phyloP scores from a whole-genome alignment of 495 filamentous ascomycete species.

The Penicillium daleae region DNA sequence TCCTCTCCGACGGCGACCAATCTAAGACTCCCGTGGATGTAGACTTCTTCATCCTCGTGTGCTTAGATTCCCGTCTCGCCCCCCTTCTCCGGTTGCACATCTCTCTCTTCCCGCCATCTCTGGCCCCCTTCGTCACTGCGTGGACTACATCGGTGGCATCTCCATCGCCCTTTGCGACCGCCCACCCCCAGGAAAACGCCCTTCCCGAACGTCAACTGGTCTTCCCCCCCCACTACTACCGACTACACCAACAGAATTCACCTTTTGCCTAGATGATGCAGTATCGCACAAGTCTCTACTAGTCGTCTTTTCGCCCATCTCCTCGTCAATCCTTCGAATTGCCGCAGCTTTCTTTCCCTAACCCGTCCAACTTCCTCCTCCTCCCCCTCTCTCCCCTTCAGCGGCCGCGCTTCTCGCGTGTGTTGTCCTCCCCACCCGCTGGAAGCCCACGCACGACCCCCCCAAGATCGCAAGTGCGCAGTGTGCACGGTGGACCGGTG shows the following conservation, averaged over 20 bases:
- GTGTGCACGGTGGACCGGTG: slow-evolving; percentile 31
- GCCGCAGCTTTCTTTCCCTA: slow-evolving; percentile 16
- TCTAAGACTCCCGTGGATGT: slow-evolving; percentile 5
- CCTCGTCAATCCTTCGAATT: slow-evolving; percentile 26
- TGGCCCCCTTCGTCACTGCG: neutral
- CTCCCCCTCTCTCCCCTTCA: slow-evolving; percentile 18
- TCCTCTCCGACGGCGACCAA: slow-evolving; percentile 4
- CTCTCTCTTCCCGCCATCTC: slow-evolving; percentile 1
- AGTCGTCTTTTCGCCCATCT: slow-evolving; percentile 21
- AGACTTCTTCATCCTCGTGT: neutral
- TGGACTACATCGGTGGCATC: slow-evolving; percentile 14
- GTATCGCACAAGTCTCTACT: slow-evolving; percentile 26
- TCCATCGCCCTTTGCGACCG: slow-evolving; percentile 10
- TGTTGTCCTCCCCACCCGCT: slow-evolving; percentile 36
- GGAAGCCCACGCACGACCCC: slow-evolving; percentile 26
- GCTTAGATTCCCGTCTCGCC: slow-evolving; percentile 6
- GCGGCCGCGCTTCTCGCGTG: slow-evolving; percentile 38
- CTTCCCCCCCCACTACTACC: neutral
- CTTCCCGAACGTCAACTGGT: slow-evolving; percentile 6
- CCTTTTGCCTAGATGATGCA: slow-evolving; percentile 35
- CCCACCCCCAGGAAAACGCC: slow-evolving; percentile 14
- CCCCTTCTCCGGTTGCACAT: slow-evolving; percentile 11
- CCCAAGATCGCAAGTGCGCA: slow-evolving; percentile 41
- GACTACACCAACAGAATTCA: neutral
- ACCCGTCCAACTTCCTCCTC: slow-evolving; percentile 2